Evolutionary conservation across 2,329 filamentous ascomycete species (phyloP).

Genomic region (Colletotrichum viniferum): DNA sequence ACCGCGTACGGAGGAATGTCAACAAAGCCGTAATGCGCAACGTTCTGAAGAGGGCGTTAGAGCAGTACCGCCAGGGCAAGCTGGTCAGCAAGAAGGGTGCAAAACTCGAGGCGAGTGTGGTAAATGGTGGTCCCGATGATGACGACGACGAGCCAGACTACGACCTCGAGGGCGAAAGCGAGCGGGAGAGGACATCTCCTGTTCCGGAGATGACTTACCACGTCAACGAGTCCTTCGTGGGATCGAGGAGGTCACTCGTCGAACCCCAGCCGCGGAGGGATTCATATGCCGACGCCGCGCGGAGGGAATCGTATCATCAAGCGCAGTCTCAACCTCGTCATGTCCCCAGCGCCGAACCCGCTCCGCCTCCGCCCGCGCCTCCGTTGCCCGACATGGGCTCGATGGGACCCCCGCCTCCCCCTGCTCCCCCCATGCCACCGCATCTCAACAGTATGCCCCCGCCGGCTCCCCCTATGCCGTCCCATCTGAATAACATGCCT

Average conservation of each 20-base stretch:
- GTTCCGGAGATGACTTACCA: not conserved
- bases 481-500: not conserved
- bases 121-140: slow-evolving; percentile 8
- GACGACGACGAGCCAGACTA: not conserved
- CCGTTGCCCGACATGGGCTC: slow-evolving; percentile 8
- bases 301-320: not conserved
- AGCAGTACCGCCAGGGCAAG: slow-evolving; percentile 18
- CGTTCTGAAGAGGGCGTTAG: slow-evolving; percentile 17
- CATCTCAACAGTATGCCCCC: not conserved
- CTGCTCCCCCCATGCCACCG: not conserved
- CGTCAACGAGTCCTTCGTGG: not conserved
- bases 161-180: slow-evolving; percentile 11
- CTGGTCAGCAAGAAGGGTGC: slow-evolving; percentile 13
- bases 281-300: not conserved
- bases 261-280: not conserved
- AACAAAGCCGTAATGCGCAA: slow-evolving; percentile 21
- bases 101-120: slow-evolving; percentile 9
- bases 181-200: not conserved
- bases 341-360: not conserved
- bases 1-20: slow-evolving; percentile 15
- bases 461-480: not conserved
- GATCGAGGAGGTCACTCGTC: not conserved
- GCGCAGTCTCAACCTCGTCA: not conserved
- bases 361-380: slow-evolving; percentile 11
- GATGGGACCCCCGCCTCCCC: not conserved